Percentiles rank a stretch among this genome's conserved stretches.
Conservation (phyloP, 2,329 filamentous ascomycete species). For the Colletotrichum sp. region DNA sequence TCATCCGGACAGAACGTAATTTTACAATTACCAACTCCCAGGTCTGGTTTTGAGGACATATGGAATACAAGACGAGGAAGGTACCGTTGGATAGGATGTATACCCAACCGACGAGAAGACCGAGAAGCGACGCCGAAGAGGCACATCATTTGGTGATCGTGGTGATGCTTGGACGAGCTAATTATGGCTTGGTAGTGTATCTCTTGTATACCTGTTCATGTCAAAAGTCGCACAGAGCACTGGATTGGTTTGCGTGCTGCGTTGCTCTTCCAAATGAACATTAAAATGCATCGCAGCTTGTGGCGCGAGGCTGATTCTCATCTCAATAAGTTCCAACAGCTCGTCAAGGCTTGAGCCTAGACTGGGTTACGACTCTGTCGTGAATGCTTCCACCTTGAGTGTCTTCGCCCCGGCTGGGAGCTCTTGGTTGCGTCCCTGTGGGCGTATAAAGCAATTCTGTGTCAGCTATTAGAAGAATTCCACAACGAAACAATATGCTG, state of each 20-base stretch:
- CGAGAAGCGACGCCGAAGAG: background rate
- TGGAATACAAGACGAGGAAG: background rate
- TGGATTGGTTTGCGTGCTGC: background rate
- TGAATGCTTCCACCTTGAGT: background rate
- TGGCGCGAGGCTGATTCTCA: background rate
- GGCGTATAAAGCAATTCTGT: background rate
- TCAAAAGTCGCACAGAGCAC: background rate
- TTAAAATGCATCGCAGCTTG: fast-evolving
- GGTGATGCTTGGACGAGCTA: fast-evolving
- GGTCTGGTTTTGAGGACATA: background rate
- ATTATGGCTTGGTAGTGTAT: fast-evolving
- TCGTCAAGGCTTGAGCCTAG: background rate
- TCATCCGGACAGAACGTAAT: too few relatives aligned
- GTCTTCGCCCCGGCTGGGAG: background rate
- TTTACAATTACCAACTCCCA: background rate
- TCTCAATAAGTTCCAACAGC: fast-evolving
- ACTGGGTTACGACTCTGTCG: fast-evolving
- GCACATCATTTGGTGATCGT: background rate
- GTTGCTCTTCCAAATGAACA: background rate
- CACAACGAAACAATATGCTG: background rate
- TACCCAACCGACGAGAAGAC: background rate
- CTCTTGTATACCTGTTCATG: background rate
- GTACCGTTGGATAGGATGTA: background rate
- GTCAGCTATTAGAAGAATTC: background rate
- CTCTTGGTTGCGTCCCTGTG: background rate